Conservation (phyloP, 2,329 filamentous ascomycete genomes). For the Ascochyta viciae-villosae region DNA sequence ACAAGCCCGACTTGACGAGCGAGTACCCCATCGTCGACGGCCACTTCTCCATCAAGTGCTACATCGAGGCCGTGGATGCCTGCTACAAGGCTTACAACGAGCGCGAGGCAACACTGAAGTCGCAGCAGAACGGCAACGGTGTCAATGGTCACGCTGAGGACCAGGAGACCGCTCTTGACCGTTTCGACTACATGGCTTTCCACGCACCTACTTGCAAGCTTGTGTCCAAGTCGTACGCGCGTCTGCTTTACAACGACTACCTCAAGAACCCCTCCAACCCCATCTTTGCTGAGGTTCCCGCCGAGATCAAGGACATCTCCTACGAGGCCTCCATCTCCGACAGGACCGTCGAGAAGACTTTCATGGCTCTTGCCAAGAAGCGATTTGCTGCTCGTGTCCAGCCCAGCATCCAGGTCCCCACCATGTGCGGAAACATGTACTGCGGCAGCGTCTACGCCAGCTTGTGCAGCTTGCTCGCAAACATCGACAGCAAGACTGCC, state of each 20-base stretch:
- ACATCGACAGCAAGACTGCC: constrained; percentile 54
- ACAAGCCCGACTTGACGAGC: constrained; percentile 62
- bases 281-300: constrained; percentile 58
- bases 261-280: constrained; percentile 55
- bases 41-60: constrained; percentile 61
- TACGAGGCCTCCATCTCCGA: constrained; percentile 58
- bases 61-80: constrained; percentile 59
- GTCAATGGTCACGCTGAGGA: constrained; percentile 44
- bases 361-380: constrained; percentile 61
- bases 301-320: constrained; percentile 55
- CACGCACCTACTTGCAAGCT: constrained; percentile 63
- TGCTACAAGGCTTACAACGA: constrained; percentile 63
- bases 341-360: constrained; percentile 62
- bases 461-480: constrained; percentile 56
- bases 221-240: constrained; percentile 62
- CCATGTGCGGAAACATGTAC: constrained; percentile 65
- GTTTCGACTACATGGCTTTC: constrained; percentile 64
- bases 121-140: constrained; percentile 51
- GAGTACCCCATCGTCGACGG: constrained; percentile 62
- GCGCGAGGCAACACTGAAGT: constrained; percentile 56
- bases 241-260: constrained; percentile 62
- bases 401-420: constrained; percentile 58
- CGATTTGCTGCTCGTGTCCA: constrained; percentile 58
- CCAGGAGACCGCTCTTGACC: constrained; percentile 57
- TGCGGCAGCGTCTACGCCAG: constrained; percentile 60